Evolutionary conservation across 1,284 basidiomycete genomes (phyloP), one percentile per base, ranked within the genome.

Genomic region (Apiotrichum porosum): DNA sequence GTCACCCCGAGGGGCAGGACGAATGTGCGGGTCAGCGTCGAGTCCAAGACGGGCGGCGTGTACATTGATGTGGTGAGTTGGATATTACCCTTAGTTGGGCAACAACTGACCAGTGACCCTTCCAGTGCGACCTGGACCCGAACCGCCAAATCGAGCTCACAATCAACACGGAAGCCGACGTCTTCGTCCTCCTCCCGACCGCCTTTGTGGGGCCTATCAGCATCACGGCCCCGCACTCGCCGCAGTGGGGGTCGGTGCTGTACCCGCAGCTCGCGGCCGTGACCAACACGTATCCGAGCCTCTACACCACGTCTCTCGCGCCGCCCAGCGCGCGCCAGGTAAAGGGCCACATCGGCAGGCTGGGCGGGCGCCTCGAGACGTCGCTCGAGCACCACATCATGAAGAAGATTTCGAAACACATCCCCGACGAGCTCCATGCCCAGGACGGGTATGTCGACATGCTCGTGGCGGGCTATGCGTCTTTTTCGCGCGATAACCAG

Each of bases 21-120:
- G 30, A 65, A 55, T 39, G 65, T 63, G 0, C 59, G 66, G 21
- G 63, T 69, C 2, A 61, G 66, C 37, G 60, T 68, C 2, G 22
- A 31, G 9, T 63, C 50, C 21, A 60, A 58, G 36, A 42, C 43
- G 8, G 69, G 67, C 19, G 68, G 66, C 1, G 57, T 69, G 22
- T 58, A 60, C 28, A 37, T 69, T 13, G 69, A 71, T 26, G 9
- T 71, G 15, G 64, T 66, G 46, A 57, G 66, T 66, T 3, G 9
- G 3, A n/a, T 10, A 10, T 22, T 5, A 3, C 4, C 0, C 15
- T 13, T 28, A 4, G n/a, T n/a, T n/a, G n/a, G 8, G 6, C 21
- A 9, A 24, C 8, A 31, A 30, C 49, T 47, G 28, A 51, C 44
- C n/a, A n/a, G n/a, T n/a, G n/a, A n/a, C n/a, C n/a, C n/a, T n/a